Base-by-base conservation (phyloP, 202 grass and related monocot species). In the Sporobolus alterniflorus region DNA sequence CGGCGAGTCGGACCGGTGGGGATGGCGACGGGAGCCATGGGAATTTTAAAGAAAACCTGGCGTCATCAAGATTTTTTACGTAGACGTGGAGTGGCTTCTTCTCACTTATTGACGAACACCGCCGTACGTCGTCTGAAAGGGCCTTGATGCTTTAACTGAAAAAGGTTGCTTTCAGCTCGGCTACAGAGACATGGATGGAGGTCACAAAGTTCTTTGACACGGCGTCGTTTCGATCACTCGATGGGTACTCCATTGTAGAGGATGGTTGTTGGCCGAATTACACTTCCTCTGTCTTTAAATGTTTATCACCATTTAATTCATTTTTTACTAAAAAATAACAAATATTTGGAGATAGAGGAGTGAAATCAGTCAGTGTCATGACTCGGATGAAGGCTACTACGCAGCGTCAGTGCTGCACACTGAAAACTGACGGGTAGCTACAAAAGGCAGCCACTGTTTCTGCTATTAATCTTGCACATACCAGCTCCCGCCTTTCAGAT, bases 401-500 rank as follows among this genome's bases (percentile, higher is more conserved):
- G n/a, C n/a, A n/a, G n/a, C n/a, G n/a, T 30, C 13, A 61, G 69
- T 39, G 34, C 69, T 52, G 31, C 9, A 11, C 0, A 24, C 18
- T n/a, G 46, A 56, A 66, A 50, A 68, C 16, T 14, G 17, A 82
- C 60, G 33, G 65, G 31, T 65, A 64, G n/a, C 68, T 15, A 13
- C 25, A 29, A 54, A 46, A 36, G 43, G n/a, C 39, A 25, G 33
- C 25, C 36, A 32, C 82, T 47, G 44, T 83, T 59, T 33, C 39
- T 39, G 51, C 63, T 39, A 57, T 21, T 10, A 48, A 26, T 69
- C 36, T 18, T 16, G 10, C 43, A 31, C 22, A 7, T 25, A 42
- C 73, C 64, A 11, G 49, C 73, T 17, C 41, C 54, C 25, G 42
- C 42, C 65, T 71, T 71, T 85, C 54, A 9, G 64, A 71, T 47